A percentile compares a stretch with the other conserved stretches of the same genome.
These are phyloP conservation scores for Helotiales sp. DNA, from an alignment of 2,329 filamentous ascomycete genomes.

Conservation along the genomic window DNA sequence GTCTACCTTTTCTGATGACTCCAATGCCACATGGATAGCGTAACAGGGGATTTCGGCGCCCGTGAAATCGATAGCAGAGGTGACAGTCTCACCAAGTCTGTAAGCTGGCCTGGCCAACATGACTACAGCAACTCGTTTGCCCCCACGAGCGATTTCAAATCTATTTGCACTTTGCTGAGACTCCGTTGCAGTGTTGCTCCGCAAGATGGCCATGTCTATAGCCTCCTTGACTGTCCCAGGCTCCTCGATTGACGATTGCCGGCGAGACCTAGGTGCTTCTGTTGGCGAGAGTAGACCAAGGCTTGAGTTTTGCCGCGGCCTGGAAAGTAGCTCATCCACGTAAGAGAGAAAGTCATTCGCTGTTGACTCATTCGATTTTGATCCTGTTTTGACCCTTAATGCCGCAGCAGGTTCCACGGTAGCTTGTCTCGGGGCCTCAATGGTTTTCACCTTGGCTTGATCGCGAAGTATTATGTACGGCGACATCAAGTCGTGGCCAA, in stretches of 20 bases:
- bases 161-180: slow-evolving; percentile 83
- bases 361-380: slow-evolving; percentile 37
- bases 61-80: slow-evolving; percentile 80
- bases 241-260: slow-evolving; percentile 56
- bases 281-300: slow-evolving; percentile 72
- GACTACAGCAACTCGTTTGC: slow-evolving; percentile 86
- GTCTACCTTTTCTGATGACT: slow-evolving; percentile 84
- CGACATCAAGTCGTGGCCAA: slow-evolving; percentile 91
- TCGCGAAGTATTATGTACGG: slow-evolving; percentile 90
- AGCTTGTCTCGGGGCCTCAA: slow-evolving; percentile 23
- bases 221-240: slow-evolving; percentile 72
- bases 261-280: slow-evolving; percentile 54
- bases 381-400: slow-evolving; percentile 29
- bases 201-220: slow-evolving; percentile 87
- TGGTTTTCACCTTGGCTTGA: slow-evolving; percentile 53
- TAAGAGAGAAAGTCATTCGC: slow-evolving; percentile 72
- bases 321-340: slow-evolving; percentile 71
- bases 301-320: slow-evolving; percentile 53
- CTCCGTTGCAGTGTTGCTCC: slow-evolving; percentile 68
- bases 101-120: slow-evolving; percentile 87
- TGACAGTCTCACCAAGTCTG: slow-evolving; percentile 83
- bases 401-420: slow-evolving; percentile 12
- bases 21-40: slow-evolving; percentile 78
- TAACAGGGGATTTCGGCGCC: slow-evolving; percentile 80
- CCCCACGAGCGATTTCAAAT: slow-evolving; percentile 92